Evolutionary conservation across 768 basidiomycete species (phyloP).

Genomic region (Trametes sanguinea): DNA sequence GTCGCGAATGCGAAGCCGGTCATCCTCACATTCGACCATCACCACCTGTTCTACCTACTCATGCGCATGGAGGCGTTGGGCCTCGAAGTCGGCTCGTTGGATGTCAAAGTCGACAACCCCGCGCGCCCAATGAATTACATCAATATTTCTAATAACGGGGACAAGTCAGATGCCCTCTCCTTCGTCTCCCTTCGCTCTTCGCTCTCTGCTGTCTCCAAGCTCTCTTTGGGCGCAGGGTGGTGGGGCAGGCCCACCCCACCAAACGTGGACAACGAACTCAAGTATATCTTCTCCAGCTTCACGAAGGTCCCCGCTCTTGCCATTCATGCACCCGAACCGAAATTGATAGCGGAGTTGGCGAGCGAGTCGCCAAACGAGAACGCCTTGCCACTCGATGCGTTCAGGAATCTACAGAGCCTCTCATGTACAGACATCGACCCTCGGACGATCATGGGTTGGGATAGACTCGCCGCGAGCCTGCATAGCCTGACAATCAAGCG

Average conservation of each 20-base stretch:
- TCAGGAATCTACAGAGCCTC: constrained; percentile 81
- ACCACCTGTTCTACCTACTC: constrained; percentile 86
- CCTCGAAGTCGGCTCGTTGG: constrained; percentile 77
- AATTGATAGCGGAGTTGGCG: constrained; percentile 66
- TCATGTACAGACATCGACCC: constrained; percentile 84
- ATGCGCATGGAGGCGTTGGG: constrained; percentile 83
- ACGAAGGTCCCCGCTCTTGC: constrained; percentile 84
- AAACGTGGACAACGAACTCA: constrained; percentile 71
- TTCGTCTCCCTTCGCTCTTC: constrained; percentile 77
- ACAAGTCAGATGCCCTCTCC: constrained; percentile 75
- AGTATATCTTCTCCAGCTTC: constrained; percentile 86
- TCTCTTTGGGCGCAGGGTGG: constrained; percentile 76
- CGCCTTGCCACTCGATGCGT: constrained; percentile 78
- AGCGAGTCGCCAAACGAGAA: constrained; percentile 70
- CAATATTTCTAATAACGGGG: constrained; percentile 52
- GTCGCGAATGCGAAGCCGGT: constrained; percentile 54
- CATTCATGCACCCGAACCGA: constrained; percentile 63
- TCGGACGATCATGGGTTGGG: constrained; percentile 81
- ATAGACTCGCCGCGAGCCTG: constrained; percentile 67
- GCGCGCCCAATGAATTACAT: constrained; percentile 78
- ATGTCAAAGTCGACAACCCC: constrained; percentile 71
- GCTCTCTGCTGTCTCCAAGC: constrained; percentile 69
- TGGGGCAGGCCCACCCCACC: constrained; percentile 64
- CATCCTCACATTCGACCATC: constrained; percentile 69
- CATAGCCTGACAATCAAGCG: constrained; percentile 73